Percentiles rank a stretch among this genome's conserved stretches.
Evolutionary conservation across 2,329 filamentous ascomycete genomes (phyloP).

Genomic region (Colletotrichum lini): DNA sequence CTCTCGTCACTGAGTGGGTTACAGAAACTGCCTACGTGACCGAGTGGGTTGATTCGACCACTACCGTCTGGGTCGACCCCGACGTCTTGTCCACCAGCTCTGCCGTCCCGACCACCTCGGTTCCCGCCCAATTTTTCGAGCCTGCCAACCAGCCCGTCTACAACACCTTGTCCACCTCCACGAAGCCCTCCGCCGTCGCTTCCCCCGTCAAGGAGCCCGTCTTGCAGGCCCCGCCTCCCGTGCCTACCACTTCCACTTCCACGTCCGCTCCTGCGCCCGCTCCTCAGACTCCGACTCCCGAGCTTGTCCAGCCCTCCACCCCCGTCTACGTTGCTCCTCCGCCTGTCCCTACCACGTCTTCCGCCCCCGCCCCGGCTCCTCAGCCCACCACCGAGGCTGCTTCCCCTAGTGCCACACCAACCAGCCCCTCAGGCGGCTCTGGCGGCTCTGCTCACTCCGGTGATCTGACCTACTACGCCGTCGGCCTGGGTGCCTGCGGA

Average conservation of each 20-base stretch:
- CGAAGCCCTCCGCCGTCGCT: slow-evolving; percentile 15
- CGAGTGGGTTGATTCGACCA: slow-evolving; percentile 62
- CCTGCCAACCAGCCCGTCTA: slow-evolving; percentile 37
- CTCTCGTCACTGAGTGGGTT: slow-evolving; percentile 66
- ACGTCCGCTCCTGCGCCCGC: slow-evolving; percentile 38
- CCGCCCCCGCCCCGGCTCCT: slow-evolving; percentile 38
- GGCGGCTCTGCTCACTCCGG: slow-evolving; percentile 62
- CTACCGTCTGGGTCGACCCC: slow-evolving; percentile 62
- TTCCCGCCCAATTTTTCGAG: slow-evolving; percentile 51
- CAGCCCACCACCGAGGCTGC: slow-evolving; percentile 37
- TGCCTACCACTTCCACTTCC: slow-evolving; percentile 41
- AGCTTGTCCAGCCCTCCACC: slow-evolving; percentile 33
- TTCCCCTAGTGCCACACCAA: slow-evolving; percentile 22
- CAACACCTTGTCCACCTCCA: slow-evolving; percentile 33
- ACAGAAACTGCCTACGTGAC: slow-evolving; percentile 64
- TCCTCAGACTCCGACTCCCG: slow-evolving; percentile 46
- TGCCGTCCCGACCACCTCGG: slow-evolving; percentile 45
- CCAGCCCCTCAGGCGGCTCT: slow-evolving; percentile 33
- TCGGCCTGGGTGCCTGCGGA: slow-evolving; percentile 80
- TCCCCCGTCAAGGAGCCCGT: slow-evolving; percentile 18
- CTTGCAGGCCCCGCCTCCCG: slow-evolving; percentile 26
- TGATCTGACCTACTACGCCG: slow-evolving; percentile 81
- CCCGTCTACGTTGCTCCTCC: slow-evolving; percentile 34
- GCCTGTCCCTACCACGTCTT: slow-evolving; percentile 28
- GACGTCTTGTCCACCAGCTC: slow-evolving; percentile 45